Percentiles rank a stretch among this genome's conserved stretches.
These are phyloP conservation scores for Rasamsonia emersonii DNA, from an alignment of 2,329 filamentous ascomycete genomes.

Conservation along the genomic window DNA sequence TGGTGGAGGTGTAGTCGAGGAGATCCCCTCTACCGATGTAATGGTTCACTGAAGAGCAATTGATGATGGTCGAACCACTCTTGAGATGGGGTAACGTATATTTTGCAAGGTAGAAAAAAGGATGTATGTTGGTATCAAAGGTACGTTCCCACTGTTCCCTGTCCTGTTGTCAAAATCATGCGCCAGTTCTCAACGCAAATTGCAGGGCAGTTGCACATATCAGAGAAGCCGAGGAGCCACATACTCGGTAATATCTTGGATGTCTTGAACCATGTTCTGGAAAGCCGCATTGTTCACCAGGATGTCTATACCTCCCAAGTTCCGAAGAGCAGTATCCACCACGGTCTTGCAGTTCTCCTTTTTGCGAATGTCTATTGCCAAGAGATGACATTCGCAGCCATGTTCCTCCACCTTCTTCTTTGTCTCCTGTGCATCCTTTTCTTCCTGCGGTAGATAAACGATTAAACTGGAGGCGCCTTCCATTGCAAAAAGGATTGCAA, in stretches of 20 bases:
- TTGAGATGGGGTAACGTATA: conserved; percentile 68
- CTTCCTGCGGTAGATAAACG: conserved; percentile 65
- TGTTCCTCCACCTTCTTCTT: conserved; percentile 60
- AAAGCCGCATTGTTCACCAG: conserved; percentile 60
- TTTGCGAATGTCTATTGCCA: conserved; percentile 56
- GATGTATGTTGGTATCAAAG: conserved; percentile 76
- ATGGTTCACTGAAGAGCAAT: conserved; percentile 75
- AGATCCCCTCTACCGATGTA: conserved; percentile 74
- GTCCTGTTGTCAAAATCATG: background rate
- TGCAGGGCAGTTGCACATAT: background rate
- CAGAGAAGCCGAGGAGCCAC: too few species aligned
- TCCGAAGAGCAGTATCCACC: conserved; percentile 56
- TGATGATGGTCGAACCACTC: conserved; percentile 69
- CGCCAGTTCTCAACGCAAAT: background rate
- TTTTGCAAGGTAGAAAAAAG: conserved; percentile 73
- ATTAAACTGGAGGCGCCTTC: conserved; percentile 70
- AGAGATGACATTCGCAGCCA: conserved; percentile 56
- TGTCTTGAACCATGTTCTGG: conserved; percentile 65
- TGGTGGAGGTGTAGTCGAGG: conserved; percentile 70
- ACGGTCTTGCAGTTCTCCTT: conserved; percentile 61
- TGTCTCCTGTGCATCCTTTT: conserved; percentile 67
- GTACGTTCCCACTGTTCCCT: conserved; percentile 72
- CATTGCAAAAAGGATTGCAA: conserved; percentile 69
- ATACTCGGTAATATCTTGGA: conserved; percentile 61
- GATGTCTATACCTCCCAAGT: conserved; percentile 64